phyloP scores from a whole-genome alignment of 1,284 basidiomycete species.

The Athelia sp. region DNA sequence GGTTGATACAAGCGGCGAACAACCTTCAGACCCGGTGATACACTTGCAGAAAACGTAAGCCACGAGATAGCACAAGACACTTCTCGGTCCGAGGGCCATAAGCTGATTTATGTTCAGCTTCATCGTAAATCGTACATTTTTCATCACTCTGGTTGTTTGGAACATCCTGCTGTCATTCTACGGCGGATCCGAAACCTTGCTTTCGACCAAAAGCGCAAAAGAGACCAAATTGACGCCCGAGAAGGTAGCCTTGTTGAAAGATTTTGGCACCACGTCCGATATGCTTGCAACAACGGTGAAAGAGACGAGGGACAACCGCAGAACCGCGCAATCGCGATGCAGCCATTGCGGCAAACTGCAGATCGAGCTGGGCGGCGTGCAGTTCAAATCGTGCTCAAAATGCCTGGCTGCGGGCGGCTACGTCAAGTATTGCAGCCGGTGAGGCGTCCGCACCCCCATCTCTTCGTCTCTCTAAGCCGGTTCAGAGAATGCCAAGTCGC shows the following conservation, averaged over 20 bases:
- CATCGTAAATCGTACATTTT: constrained; percentile 2
- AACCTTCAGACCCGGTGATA: background rate
- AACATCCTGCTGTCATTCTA: constrained; percentile 8
- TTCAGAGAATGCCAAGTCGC: constrained; percentile 10
- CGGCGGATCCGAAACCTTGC: background rate
- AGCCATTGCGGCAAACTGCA: background rate
- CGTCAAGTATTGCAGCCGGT: constrained; percentile 10
- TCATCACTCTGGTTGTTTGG: constrained; percentile 11
- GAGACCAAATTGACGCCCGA: too few relatives aligned
- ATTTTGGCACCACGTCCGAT: too few relatives aligned
- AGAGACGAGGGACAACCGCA: too few relatives aligned
- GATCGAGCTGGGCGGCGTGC: background rate
- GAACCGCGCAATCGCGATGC: too few relatives aligned
- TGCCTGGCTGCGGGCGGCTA: constrained; percentile 11
- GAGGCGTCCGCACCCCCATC: background rate
- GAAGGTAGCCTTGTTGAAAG: too few relatives aligned
- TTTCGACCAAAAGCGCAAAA: background rate
- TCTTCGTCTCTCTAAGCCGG: too few relatives aligned
- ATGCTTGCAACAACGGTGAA: too few relatives aligned
- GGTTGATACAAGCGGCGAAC: background rate
- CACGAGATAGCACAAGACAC: too few relatives aligned
- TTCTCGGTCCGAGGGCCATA: constrained; percentile 2
- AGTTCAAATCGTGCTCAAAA: constrained; percentile 7
- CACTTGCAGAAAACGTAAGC: background rate
- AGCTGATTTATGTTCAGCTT: constrained; percentile 1